A percentile compares a stretch with the other conserved stretches of the same genome.
phyloP scores from a whole-genome alignment of 176 grass and related monocot genomes.

The Olyra latifolia region DNA sequence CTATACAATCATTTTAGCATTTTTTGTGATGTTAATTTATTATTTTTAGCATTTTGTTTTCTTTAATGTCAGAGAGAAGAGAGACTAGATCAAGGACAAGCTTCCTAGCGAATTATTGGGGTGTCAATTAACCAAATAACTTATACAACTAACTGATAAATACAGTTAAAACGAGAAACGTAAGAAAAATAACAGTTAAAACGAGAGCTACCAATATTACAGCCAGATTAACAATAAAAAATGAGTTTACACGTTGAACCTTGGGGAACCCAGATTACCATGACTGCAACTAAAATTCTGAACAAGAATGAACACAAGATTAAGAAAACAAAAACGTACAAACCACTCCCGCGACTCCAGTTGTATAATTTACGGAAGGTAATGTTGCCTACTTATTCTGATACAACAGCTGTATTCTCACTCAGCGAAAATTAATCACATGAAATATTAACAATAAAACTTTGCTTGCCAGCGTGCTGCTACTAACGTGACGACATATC shows the following conservation, averaged over 20 bases:
- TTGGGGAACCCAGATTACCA: constrained; percentile 14
- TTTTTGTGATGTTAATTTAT: too few species aligned
- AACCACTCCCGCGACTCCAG: constrained; percentile 3
- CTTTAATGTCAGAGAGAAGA: too few species aligned
- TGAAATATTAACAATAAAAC: constrained; percentile 50
- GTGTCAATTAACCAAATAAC: too few species aligned
- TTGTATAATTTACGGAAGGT: constrained; percentile 34
- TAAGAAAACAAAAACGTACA: neutral
- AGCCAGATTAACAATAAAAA: constrained; percentile 16
- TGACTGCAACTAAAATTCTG: neutral
- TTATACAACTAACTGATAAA: too few species aligned
- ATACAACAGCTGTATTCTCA: constrained; percentile 50
- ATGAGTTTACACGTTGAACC: constrained; percentile 34
- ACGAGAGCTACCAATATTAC: neutral
- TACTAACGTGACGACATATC: neutral
- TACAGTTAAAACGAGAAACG: too few species aligned
- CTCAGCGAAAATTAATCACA: constrained; percentile 50
- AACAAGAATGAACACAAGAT: neutral
- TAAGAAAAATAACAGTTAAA: neutral
- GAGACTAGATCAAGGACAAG: too few species aligned
- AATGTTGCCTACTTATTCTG: constrained; percentile 46
- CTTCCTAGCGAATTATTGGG: too few species aligned
- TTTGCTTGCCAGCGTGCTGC: constrained; percentile 25
- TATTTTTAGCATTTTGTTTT: too few species aligned
- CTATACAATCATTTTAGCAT: too few species aligned